phyloP scores from a whole-genome alignment of 108 stramenopile species.

The Cyclotella cryptica region DNA sequence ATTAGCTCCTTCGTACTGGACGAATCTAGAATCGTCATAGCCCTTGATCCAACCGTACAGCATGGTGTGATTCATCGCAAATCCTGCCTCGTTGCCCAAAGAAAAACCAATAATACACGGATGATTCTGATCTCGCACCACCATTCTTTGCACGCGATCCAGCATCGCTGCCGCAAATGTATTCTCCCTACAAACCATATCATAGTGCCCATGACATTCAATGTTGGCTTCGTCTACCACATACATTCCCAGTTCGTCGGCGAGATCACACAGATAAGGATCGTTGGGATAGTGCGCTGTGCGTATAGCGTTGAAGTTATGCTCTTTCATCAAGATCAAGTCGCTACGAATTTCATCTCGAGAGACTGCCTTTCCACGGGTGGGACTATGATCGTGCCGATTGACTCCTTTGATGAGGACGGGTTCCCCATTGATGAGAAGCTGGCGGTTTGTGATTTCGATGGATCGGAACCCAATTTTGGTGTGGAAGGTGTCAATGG shows the following conservation, averaged over 20 bases:
- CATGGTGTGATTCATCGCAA: constrained; percentile 69
- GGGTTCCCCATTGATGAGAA: constrained; percentile 50
- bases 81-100: constrained; percentile 94
- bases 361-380: constrained; percentile 81
- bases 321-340: constrained; percentile 67
- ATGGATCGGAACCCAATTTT: constrained; percentile 41
- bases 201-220: constrained; percentile 94
- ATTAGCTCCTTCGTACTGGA: constrained; percentile 78
- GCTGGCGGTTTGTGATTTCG: constrained; percentile 29
- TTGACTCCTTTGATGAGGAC: constrained; percentile 72
- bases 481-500: constrained; percentile 20
- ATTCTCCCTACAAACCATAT: constrained; percentile 71
- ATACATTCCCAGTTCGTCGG: constrained; percentile 91
- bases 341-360: constrained; percentile 73
- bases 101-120: constrained; percentile 92
- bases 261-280: constrained; percentile 90
- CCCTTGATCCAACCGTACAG: constrained; percentile 60
- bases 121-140: constrained; percentile 90
- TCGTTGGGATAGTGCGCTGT: constrained; percentile 95
- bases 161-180: constrained; percentile 66
- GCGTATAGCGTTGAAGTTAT: constrained; percentile 97
- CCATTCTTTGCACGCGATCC: constrained; percentile 83
- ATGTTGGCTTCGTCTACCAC: constrained; percentile 98
- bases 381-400: constrained; percentile 94
- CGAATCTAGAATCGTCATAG: constrained; percentile 78